phyloP scores from a whole-genome alignment of 305 asterid genomes.

The Rubia occidens region DNA sequence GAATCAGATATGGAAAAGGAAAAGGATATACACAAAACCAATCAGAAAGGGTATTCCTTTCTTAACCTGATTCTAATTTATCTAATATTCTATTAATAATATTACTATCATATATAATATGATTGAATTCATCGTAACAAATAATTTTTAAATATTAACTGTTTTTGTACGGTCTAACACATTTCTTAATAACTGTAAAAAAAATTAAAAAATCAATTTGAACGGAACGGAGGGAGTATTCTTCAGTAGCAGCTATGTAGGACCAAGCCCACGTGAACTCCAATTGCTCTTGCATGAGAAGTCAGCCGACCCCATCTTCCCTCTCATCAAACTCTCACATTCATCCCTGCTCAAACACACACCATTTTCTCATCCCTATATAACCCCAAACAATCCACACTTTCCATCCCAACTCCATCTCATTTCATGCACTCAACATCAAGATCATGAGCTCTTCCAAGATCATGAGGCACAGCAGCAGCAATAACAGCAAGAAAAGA shows the following conservation, averaged over 20 bases:
- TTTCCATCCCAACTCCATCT: slow-evolving; percentile 1
- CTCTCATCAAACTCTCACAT: background rate
- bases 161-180: no score
- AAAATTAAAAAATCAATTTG: no score
- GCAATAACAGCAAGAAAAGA: slow-evolving; percentile 56
- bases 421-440: background rate
- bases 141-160: no score
- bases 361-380: slow-evolving; percentile 6
- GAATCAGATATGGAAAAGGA: no score
- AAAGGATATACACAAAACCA: no score
- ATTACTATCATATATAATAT: no score
- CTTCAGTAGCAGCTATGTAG: slow-evolving; percentile 18
- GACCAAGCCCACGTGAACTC: slow-evolving; percentile 36
- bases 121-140: no score
- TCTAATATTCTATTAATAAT: no score
- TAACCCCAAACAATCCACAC: slow-evolving; percentile 11
- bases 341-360: background rate
- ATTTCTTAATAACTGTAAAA: no score
- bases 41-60: no score
- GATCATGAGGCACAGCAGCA: slow-evolving; percentile 14
- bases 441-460: slow-evolving; percentile 15
- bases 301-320: slow-evolving; percentile 20
- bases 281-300: slow-evolving; percentile 26
- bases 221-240: background rate
- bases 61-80: no score